These are phyloP conservation scores for Gracilaria gracilis DNA, from an alignment of 23 red algal genomes.

Conservation along the genomic window DNA sequence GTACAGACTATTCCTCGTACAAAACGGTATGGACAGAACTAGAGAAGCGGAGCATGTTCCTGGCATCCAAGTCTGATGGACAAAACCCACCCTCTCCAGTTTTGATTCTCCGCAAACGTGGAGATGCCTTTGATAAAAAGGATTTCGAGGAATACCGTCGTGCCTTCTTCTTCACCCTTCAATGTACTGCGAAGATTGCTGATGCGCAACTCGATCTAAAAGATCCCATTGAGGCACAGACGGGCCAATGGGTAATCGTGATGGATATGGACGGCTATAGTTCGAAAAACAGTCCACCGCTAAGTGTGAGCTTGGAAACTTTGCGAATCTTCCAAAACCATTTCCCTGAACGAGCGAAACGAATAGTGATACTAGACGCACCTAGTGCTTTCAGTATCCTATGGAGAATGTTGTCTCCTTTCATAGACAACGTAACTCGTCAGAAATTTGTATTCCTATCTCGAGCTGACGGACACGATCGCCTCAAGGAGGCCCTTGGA, in stretches of 20 bases:
- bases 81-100: slow-evolving; percentile 33
- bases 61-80: slow-evolving; percentile 45
- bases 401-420: slow-evolving; percentile 37
- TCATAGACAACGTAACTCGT: slow-evolving; percentile 48
- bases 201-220: background rate
- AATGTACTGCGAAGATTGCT: slow-evolving; percentile 47
- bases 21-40: slow-evolving; percentile 50
- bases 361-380: slow-evolving; percentile 48
- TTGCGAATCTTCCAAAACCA: slow-evolving; percentile 64
- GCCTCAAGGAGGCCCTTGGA: slow-evolving; percentile 11
- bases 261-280: slow-evolving; percentile 66
- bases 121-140: slow-evolving; percentile 38
- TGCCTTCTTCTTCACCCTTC: slow-evolving; percentile 56
- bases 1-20: slow-evolving; percentile 36
- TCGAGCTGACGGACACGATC: slow-evolving; percentile 14
- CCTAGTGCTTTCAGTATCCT: slow-evolving; percentile 44
- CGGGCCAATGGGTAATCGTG: slow-evolving; percentile 53
- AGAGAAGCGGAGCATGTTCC: slow-evolving; percentile 54
- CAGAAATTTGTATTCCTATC: slow-evolving; percentile 41
- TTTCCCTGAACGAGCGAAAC: slow-evolving; percentile 60
- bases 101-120: slow-evolving; percentile 49
- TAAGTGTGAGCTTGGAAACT: slow-evolving; percentile 47
- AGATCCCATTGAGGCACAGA: slow-evolving; percentile 3
- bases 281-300: slow-evolving; percentile 55
- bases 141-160: slow-evolving; percentile 63